Conservation (phyloP, 257 asterid species). For the Solanum sparsipilum region DNA sequence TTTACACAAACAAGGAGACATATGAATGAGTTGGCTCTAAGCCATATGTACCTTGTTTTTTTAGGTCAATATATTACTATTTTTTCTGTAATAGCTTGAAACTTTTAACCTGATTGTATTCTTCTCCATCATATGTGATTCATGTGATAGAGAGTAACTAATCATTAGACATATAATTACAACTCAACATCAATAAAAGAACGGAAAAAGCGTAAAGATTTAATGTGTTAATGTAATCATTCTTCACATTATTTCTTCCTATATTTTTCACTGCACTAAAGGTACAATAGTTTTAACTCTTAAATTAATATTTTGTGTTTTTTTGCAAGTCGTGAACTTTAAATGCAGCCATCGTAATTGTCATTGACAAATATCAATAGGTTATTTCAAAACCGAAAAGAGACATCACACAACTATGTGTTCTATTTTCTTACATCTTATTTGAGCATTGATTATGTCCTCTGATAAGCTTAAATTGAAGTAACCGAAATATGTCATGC, state of each 20-base stretch:
- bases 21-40: not conserved
- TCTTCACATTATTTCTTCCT: not conserved
- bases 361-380: not conserved
- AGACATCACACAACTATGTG: not conserved
- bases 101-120: not conserved
- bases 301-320: not conserved
- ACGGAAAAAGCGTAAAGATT: not conserved
- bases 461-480: not conserved
- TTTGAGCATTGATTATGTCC: not conserved
- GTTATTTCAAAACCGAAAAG: not conserved
- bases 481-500: not conserved
- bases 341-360: not conserved
- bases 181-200: not conserved
- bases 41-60: not conserved
- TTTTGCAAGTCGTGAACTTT: not conserved
- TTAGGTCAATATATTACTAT: not conserved
- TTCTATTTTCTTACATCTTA: not conserved
- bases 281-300: not conserved
- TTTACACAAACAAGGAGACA: not conserved
- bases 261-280: not conserved
- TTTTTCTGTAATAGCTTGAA: not conserved
- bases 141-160: not conserved
- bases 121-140: not conserved
- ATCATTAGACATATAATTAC: not conserved
- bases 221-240: not conserved